Base-by-base conservation (phyloP, 495 filamentous ascomycete species). In the Hypomontagnella submonticulosa region DNA sequence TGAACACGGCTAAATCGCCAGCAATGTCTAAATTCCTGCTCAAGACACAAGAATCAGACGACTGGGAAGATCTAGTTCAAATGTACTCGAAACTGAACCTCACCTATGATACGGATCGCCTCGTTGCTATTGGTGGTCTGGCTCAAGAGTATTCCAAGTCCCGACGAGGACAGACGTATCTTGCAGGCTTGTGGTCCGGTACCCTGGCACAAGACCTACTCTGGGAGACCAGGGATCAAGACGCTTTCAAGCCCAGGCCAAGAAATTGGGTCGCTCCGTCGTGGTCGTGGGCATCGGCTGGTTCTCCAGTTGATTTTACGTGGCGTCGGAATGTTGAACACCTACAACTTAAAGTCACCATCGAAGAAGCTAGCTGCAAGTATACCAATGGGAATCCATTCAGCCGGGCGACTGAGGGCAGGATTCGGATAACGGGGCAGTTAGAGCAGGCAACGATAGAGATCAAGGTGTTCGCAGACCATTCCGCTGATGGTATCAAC, bases 131-230 rank as follows among this genome's bases (percentile, higher is more conserved):
- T 4, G 34, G 13, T 4, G 43, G 56, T 15, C n/a, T 46, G n/a
- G 34, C 38, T 10, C 42, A 20, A 30, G 15, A 46, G 20, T 37
- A 12, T 2, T 40, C 16, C 43, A 40, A 13, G 56, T 18, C 2
- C 7, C 56, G 48, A 19, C 1, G 27, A 4, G 43, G 32, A 1
- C n/a, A 47, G 16, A 11, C 19, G 4, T 59, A 59, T n/a, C 7
- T 41, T 16, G 43, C 43, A 2, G 56, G 56, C 8, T 15, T 59
- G 33, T 59, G 56, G 56, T 63, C 62, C 9, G 64, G 36, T 41
- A 38, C 19, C 2, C 33, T 51, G 13, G 18, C 18, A 18, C 16
- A 30, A 7, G 56, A 50, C 15, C 32, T 59, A 33, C 56, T 59
- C 2, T 59, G 56, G 56, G 46, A 11, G 18, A 16, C 46, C 12